A percentile compares a stretch with the other conserved stretches of the same genome.
These are phyloP conservation scores for Colletotrichum sp. DNA, from an alignment of 2,329 filamentous ascomycete genomes.

Conservation along the genomic window DNA sequence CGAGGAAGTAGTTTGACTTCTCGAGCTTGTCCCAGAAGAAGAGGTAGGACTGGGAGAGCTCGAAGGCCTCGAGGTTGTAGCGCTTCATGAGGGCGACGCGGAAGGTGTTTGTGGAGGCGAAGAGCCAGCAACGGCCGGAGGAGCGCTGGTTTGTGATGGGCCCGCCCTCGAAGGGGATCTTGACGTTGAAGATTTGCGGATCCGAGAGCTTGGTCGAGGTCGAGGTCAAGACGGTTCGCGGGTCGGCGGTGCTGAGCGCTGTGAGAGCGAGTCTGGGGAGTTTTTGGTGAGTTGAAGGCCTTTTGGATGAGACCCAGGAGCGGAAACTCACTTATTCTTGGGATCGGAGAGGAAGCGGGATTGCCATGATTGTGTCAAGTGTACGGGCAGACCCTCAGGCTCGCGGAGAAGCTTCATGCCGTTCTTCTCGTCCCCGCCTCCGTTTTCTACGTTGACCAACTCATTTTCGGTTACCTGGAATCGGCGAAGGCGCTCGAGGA, in stretches of 20 bases:
- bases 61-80: conserved; percentile 78
- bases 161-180: conserved; percentile 80
- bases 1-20: conserved; percentile 88
- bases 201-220: conserved; percentile 68
- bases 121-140: conserved; percentile 89
- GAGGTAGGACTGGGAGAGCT: conserved; percentile 86
- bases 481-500: conserved; percentile 47
- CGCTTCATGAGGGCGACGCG: conserved; percentile 87
- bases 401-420: conserved; percentile 43
- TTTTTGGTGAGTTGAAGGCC: background rate
- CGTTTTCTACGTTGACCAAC: conserved; percentile 52
- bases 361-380: conserved; percentile 64
- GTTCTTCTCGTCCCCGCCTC: conserved; percentile 57
- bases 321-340: conserved; percentile 60
- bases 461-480: conserved; percentile 57
- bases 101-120: conserved; percentile 90
- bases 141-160: conserved; percentile 86
- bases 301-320: background rate
- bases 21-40: conserved; percentile 97
- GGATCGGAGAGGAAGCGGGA: conserved; percentile 66
- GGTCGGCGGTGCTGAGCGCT: conserved; percentile 72
- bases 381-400: conserved; percentile 55
- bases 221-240: conserved; percentile 69
- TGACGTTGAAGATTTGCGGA: conserved; percentile 82
- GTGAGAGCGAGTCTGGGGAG: conserved; percentile 71